A percentile compares a stretch with the other conserved stretches of the same genome.
These are phyloP conservation scores for Aspergillus jensenii DNA, from an alignment of 2,329 filamentous ascomycete genomes.

Conservation along the genomic window DNA sequence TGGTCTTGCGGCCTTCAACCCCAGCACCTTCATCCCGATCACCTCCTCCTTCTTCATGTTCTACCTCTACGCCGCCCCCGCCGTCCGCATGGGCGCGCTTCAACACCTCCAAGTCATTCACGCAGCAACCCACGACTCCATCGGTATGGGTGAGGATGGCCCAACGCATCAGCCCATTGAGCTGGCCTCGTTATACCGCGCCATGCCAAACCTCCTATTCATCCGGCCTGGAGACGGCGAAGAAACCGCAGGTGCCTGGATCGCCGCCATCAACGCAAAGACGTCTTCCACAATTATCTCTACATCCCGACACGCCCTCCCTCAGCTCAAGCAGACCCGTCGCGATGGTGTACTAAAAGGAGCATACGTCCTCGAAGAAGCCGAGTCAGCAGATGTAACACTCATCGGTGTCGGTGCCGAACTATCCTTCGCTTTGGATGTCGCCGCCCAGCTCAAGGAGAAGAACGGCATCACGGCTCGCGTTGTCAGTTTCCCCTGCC, in stretches of 20 bases:
- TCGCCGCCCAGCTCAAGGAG: conserved; percentile 43
- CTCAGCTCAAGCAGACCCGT: conserved; percentile 38
- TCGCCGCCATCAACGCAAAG: conserved; percentile 41
- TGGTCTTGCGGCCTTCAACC: conserved; percentile 59
- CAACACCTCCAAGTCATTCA: conserved; percentile 58
- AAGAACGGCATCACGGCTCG: conserved; percentile 41
- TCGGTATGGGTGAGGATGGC: conserved; percentile 61
- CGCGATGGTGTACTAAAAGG: conserved; percentile 41
- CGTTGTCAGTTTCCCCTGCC: conserved; percentile 53
- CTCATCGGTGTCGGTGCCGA: conserved; percentile 54
- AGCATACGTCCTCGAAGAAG: conserved; percentile 44
- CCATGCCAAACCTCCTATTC: conserved; percentile 63
- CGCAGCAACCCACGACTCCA: conserved; percentile 61
- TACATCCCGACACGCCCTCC: conserved; percentile 42
- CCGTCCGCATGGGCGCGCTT: conserved; percentile 61
- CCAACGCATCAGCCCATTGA: conserved; percentile 64
- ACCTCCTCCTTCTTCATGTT: conserved; percentile 66
- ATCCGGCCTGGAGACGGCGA: conserved; percentile 61
- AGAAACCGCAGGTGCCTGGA: conserved; percentile 51
- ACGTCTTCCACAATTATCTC: conserved; percentile 46
- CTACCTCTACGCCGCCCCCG: conserved; percentile 58
- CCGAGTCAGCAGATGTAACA: conserved; percentile 42
- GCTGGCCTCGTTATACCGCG: conserved; percentile 57
- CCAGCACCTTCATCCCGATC: conserved; percentile 57
- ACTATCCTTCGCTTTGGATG: conserved; percentile 48